These are phyloP conservation scores for Quercus phellos DNA, from an alignment of 331 rosid species.

Conservation along the genomic window DNA sequence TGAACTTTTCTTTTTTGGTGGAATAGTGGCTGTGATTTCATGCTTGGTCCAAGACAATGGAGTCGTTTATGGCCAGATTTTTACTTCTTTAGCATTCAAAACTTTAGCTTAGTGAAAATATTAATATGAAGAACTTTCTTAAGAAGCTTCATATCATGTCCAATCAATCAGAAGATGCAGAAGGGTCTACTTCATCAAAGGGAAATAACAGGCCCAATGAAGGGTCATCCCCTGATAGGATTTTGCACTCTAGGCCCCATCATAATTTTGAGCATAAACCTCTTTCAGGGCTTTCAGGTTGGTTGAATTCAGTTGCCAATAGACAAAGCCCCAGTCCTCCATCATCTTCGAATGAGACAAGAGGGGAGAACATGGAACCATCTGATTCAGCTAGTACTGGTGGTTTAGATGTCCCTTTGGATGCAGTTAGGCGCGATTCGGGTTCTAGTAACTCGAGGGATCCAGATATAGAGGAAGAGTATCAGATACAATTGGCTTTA, in stretches of 20 bases:
- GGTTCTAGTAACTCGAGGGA: constrained; percentile 66
- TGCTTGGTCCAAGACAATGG: constrained; percentile 75
- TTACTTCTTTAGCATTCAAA: constrained; percentile 40
- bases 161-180: constrained; percentile 51
- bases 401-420: constrained; percentile 53
- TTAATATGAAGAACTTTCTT: constrained; percentile 80
- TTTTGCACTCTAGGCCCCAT: constrained; percentile 34
- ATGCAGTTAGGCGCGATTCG: constrained; percentile 52
- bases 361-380: constrained; percentile 48
- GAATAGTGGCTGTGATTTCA: constrained; percentile 38
- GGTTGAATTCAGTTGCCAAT: constrained; percentile 70
- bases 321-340: constrained; percentile 50
- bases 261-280: constrained; percentile 57
- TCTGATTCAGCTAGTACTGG: constrained; percentile 49
- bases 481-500: constrained; percentile 85
- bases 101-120: constrained; percentile 22
- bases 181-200: constrained; percentile 65
- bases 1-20: constrained; percentile 22
- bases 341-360: constrained; percentile 37
- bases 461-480: constrained; percentile 83
- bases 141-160: constrained; percentile 87
- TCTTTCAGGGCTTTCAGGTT: constrained; percentile 61
- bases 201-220: constrained; percentile 41
- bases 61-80: constrained; percentile 55
- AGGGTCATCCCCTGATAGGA: constrained; percentile 51